Conservation (phyloP, 495 filamentous ascomycete genomes). For the Hyaloscypha finlandica region DNA sequence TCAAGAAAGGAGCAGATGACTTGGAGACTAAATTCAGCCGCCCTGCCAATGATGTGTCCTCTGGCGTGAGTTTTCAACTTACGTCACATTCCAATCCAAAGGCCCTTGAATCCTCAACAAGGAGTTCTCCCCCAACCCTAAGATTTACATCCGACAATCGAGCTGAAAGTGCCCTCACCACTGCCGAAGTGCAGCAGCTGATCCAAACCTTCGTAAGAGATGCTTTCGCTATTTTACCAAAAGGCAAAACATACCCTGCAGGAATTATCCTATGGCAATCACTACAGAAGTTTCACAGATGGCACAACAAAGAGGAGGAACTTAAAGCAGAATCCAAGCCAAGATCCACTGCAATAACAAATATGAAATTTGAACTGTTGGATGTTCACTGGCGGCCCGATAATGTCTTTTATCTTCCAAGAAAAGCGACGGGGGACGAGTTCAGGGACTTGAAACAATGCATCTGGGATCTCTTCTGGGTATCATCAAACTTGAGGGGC, state of each 20-base stretch:
- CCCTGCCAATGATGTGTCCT: not conserved
- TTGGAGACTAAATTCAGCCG: not conserved
- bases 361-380: not conserved
- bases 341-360: not conserved
- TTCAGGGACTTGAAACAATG: not conserved
- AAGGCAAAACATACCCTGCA: not conserved
- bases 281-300: not conserved
- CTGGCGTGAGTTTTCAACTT: not conserved
- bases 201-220: not conserved
- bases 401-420: not conserved
- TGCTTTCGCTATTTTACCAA: not conserved
- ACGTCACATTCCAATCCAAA: not conserved
- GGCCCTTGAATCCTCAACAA: too few species aligned
- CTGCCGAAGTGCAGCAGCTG: not conserved
- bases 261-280: not conserved
- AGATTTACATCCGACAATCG: not conserved
- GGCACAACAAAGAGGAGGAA: not conserved
- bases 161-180: not conserved
- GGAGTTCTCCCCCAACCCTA: not conserved
- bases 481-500: not conserved
- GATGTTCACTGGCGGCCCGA: not conserved
- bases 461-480: slow-evolving; percentile 9
- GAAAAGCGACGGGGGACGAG: not conserved
- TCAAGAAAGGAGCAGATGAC: not conserved
- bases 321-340: not conserved